Base-by-base conservation (phyloP, 495 filamentous ascomycete species). In the Beverwykella pulmonaria region DNA sequence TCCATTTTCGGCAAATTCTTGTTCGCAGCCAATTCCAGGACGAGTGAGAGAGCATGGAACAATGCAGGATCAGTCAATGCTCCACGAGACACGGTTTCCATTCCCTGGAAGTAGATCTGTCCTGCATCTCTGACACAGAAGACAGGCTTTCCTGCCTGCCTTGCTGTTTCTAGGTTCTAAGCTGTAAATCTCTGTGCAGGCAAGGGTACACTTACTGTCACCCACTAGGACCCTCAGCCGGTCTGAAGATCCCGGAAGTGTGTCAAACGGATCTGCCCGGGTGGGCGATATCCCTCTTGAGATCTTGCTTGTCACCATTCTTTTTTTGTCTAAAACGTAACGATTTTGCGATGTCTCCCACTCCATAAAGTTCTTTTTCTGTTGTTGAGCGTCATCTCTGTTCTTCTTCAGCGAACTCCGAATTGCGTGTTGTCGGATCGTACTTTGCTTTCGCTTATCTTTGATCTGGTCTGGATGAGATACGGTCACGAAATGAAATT, bases 21-120 rank as follows among this genome's bases (percentile, higher is more conserved):
- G 30, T 52, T 67, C 23, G 47, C 48, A 4, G 47, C 56, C 20
- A 54, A n/a, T 17, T 20, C 46, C 30, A 67, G 41, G 7, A 52
- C 20, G 14, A 67, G 36, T n/a, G 63, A 61, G 10, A 67, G 29
- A 2, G 63, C 56, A 25, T 67, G 56, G 34, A 67, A 67, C 8
- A 67, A 19, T 1, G 55, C 56, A 12, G 63, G 48, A 25, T 61
- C 63, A 10, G 63, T 48, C 17, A 67, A 34, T 10, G 63, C 55
- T 1, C 48, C 63, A 10, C 46, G 63, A 25, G 59, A 60, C 1
- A 67, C 47, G 0, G 55, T 54, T 3, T 67, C 55, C 32, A 67
- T 58, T 30, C 62, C 62, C 27, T 50, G 39, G 23, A 52, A 67
- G 48, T 53, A 67, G 1, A 54, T 27, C 5, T 17, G 10, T 7